phyloP scores from a whole-genome alignment of 306 rosid species.

The Crotalaria pallida region DNA sequence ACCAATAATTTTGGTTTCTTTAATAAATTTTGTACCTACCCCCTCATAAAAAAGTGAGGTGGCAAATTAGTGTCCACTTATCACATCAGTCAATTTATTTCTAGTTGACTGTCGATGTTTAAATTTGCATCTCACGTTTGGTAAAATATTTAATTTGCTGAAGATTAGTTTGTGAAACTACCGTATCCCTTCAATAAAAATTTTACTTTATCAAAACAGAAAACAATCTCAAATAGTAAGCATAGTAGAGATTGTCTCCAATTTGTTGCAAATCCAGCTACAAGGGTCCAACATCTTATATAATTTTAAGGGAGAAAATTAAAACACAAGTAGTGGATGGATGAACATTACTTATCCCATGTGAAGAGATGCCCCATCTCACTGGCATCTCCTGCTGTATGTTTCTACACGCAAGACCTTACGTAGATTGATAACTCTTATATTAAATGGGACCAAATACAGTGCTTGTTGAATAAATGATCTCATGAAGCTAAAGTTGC shows the following conservation, averaged over 20 bases:
- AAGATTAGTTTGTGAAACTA: no score
- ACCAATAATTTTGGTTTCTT: neutral
- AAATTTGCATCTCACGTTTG: neutral
- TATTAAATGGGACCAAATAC: slow-evolving; percentile 16
- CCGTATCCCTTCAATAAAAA: neutral
- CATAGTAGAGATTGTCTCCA: neutral
- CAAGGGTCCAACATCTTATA: slow-evolving; percentile 6
- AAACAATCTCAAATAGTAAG: slow-evolving; percentile 16
- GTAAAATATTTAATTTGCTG: no score
- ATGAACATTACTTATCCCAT: neutral
- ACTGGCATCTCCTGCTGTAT: neutral
- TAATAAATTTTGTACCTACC: no score
- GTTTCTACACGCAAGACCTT: slow-evolving; percentile 3
- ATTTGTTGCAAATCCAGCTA: neutral
- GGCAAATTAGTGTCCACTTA: neutral
- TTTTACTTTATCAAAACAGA: neutral
- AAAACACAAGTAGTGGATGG: neutral
- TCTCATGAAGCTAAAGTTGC: neutral
- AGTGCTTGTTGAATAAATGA: slow-evolving; percentile 1
- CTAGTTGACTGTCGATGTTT: neutral
- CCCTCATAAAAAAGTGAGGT: neutral
- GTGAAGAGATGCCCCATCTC: slow-evolving; percentile 35
- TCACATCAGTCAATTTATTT: neutral
- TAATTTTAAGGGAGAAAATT: neutral
- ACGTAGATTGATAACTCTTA: neutral